These are phyloP conservation scores for Tuber borchii DNA, from an alignment of 495 filamentous ascomycete genomes.

Conservation along the genomic window DNA sequence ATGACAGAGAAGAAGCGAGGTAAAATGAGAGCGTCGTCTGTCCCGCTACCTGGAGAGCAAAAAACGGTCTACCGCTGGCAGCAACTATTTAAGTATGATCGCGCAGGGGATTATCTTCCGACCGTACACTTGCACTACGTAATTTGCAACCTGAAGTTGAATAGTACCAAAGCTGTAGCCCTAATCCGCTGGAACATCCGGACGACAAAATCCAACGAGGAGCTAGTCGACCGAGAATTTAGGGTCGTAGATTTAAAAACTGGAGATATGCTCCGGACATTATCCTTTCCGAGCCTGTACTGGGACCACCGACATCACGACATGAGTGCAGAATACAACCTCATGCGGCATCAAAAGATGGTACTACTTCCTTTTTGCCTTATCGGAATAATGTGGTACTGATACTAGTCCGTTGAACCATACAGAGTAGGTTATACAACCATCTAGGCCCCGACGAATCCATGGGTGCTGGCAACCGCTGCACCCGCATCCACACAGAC, in stretches of 20 bases:
- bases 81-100: conserved; percentile 31
- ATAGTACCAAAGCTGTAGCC: conserved; percentile 24
- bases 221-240: conserved; percentile 39
- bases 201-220: conserved; percentile 25
- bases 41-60: not conserved
- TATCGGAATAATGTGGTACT: not conserved
- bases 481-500: conserved; percentile 37
- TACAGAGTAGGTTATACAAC: conserved; percentile 26
- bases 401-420: not conserved
- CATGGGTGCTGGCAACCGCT: conserved; percentile 38
- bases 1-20: conserved; percentile 27
- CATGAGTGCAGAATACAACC: conserved; percentile 36
- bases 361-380: not conserved
- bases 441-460: conserved; percentile 17
- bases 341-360: conserved; percentile 35
- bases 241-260: conserved; percentile 36
- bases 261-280: conserved; percentile 22
- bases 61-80: conserved; percentile 32
- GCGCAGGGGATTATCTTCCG: conserved; percentile 20
- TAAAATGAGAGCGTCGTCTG: conserved; percentile 16
- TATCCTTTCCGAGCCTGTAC: conserved; percentile 40
- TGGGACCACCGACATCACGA: conserved; percentile 42
- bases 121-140: conserved; percentile 32
- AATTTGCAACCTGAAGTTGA: conserved; percentile 37
- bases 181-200: conserved; percentile 39